Percentiles rank a stretch among this genome's conserved stretches.
Evolutionary conservation across 2,329 filamentous ascomycete genomes (phyloP).

Genomic region (Aspergillus nomiae): DNA sequence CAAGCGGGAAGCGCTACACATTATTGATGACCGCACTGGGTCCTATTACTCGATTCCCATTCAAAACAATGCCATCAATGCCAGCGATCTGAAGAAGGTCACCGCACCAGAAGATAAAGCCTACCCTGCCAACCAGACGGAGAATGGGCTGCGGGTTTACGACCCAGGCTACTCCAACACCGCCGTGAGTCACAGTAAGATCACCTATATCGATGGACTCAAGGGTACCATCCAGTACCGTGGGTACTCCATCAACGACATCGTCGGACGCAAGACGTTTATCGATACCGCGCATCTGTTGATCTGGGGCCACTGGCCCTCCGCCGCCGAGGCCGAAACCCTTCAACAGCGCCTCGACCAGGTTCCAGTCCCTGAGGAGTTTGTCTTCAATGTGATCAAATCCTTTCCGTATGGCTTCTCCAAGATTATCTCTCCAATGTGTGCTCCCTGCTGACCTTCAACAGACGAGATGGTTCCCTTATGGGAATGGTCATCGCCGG

Average conservation of each 20-base stretch:
- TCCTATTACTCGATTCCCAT: constrained; percentile 3
- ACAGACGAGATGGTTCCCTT: not conserved
- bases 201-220: constrained; percentile 6
- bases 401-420: constrained; percentile 2
- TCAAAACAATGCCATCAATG: constrained; percentile 4
- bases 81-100: not conserved
- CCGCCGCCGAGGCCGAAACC: constrained; percentile 12
- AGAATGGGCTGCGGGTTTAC: not conserved
- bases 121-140: not conserved
- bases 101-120: not conserved
- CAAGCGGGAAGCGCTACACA: not conserved
- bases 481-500: constrained; percentile 34
- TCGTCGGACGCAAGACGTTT: constrained; percentile 52
- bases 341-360: not conserved
- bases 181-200: not conserved
- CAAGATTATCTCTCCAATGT: not conserved
- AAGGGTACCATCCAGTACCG: constrained; percentile 44
- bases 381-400: constrained; percentile 48
- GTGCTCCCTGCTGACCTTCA: not conserved
- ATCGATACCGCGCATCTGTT: constrained; percentile 55
- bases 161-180: constrained; percentile 5
- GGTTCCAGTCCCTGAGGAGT: constrained; percentile 33
- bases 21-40: constrained; percentile 1
- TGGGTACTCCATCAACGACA: constrained; percentile 55
- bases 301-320: constrained; percentile 55